These are phyloP conservation scores for Candida maris DNA, from an alignment of 805 yeast species.

Conservation along the genomic window DNA sequence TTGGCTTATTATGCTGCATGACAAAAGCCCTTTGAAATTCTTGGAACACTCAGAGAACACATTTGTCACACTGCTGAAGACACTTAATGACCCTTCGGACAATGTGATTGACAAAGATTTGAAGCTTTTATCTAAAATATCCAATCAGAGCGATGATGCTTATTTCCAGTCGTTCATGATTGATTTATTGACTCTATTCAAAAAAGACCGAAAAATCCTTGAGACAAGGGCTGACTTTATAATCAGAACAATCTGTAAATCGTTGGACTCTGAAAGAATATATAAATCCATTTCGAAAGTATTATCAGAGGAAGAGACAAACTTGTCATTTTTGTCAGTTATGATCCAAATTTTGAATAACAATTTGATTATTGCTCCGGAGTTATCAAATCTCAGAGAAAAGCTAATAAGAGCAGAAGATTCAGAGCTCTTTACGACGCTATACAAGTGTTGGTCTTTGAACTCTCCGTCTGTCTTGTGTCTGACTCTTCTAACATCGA, in stretches of 20 bases:
- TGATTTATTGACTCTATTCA: conserved; percentile 65
- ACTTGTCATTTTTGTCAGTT: conserved; percentile 67
- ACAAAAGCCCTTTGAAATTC: conserved; percentile 58
- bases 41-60: conserved; percentile 58
- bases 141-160: conserved; percentile 66
- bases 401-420: conserved; percentile 41
- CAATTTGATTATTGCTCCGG: conserved; percentile 82
- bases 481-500: conserved; percentile 79
- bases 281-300: conserved; percentile 78
- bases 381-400: conserved; percentile 64
- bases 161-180: conserved; percentile 74
- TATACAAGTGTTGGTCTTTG: conserved; percentile 89
- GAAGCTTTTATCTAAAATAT: conserved; percentile 67
- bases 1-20: conserved; percentile 83
- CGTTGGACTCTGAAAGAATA: conserved; percentile 77
- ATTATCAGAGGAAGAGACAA: conserved; percentile 51
- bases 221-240: conserved; percentile 79
- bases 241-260: conserved; percentile 75
- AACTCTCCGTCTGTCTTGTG: conserved; percentile 87
- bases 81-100: conserved; percentile 66
- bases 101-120: conserved; percentile 73
- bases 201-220: conserved; percentile 61
- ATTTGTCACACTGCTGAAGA: conserved; percentile 71
- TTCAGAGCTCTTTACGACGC: conserved; percentile 53
- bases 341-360: conserved; percentile 86